phyloP scores from a whole-genome alignment of 2,329 filamentous ascomycete species.

The Tolypocladium endophyticum region DNA sequence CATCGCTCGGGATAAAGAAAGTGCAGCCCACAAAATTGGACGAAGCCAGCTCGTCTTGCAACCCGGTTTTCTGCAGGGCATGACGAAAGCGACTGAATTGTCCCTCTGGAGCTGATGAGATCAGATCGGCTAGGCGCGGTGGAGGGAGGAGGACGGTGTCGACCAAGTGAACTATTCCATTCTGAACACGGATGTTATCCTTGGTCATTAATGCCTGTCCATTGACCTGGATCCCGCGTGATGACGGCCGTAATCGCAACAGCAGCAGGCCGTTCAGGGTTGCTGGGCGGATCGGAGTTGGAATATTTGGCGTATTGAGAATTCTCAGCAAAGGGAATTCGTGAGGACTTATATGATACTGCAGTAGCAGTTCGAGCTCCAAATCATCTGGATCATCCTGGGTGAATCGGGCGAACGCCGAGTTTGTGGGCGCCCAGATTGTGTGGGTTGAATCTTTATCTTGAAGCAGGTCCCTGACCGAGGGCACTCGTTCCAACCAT shows the following conservation, averaged over 20 bases:
- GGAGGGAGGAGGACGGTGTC: neutral
- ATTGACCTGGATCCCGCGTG: neutral
- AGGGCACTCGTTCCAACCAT: neutral
- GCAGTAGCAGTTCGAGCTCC: neutral
- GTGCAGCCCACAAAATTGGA: neutral
- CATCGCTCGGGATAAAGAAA: neutral
- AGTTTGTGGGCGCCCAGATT: neutral
- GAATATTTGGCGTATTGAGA: neutral
- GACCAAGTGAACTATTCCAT: neutral
- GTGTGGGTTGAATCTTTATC: neutral
- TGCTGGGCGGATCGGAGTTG: neutral
- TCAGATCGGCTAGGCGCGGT: neutral
- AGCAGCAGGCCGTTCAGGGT: neutral
- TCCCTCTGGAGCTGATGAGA: neutral
- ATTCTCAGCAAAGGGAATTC: neutral
- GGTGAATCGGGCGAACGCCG: neutral
- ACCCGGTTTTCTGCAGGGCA: neutral
- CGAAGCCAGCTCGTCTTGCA: neutral
- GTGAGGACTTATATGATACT: neutral
- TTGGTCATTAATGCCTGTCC: neutral
- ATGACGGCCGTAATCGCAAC: neutral
- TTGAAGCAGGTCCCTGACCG: neutral
- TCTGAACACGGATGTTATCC: neutral
- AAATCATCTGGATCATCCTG: neutral
- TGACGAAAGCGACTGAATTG: neutral